Base-by-base conservation (phyloP, 148 eudicot genomes). In the Vaccinium darrowii region DNA sequence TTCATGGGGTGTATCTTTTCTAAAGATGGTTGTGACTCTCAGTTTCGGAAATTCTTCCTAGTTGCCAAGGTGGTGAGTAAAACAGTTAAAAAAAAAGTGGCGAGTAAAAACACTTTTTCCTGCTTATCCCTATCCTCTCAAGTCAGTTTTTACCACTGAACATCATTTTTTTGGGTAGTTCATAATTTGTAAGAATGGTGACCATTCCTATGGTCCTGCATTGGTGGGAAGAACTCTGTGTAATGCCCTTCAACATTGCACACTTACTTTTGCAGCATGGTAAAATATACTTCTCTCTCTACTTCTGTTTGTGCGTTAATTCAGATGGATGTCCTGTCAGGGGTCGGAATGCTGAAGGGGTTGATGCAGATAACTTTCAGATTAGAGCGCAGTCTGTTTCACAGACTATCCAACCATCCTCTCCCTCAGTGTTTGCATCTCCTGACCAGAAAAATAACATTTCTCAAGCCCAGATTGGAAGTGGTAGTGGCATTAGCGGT, bases 391-490 rank as follows among this genome's bases (percentile, higher is more conserved):
- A 67, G 62, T 78, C 81, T 81, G 71, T 89, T 80, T 85, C 83
- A 71, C 88, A 81, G 75, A 78, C 88, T 67, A 80, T 84, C 79
- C 92, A 86, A 85, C 89, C 87, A 81, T 85, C 91, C 79, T 62
- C 81, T 62, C 71, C 89, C 78, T 78, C 91, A 69, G 15, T 63
- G n/a, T 80, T 82, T 84, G 43, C 82, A 56, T 81, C 88, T 27
- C 87, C 91, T 79, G 89, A 76, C 62, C 91, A 85, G 54, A 90
- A 78, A 75, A 86, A 86, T 73, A 88, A 84, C 84, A 79, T 87
- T 53, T 33, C 86, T 76, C 90, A 86, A 84, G 83, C 85, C 82
- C 89, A 87, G 85, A 82, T 87, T 86, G 93, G 93, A 75, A 86
- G 85, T 53, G 80, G 79, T 54, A 86, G 85, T 60, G 90, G 89